phyloP scores from a whole-genome alignment of 108 stramenopile genomes.

The Skeletonema marinoi region DNA sequence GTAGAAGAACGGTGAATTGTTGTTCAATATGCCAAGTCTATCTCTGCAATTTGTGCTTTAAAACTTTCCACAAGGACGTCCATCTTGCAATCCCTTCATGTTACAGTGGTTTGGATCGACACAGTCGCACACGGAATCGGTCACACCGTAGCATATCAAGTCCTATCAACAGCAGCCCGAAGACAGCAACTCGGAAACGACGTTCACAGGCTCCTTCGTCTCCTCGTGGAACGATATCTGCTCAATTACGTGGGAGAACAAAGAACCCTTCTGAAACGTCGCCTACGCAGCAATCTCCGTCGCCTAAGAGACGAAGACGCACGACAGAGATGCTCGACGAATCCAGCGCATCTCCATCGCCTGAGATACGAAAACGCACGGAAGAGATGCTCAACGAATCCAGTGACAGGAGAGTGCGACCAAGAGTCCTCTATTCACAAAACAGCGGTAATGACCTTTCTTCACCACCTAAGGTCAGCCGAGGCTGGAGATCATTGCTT shows the following conservation, averaged over 20 bases:
- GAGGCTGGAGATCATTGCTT: too few relatives aligned
- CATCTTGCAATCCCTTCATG: background rate
- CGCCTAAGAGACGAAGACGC: background rate
- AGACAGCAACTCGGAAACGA: background rate
- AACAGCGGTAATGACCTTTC: too few relatives aligned
- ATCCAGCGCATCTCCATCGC: background rate
- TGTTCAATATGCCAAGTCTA: background rate
- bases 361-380: too few relatives aligned
- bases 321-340: too few relatives aligned
- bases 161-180: background rate
- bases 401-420: too few relatives aligned
- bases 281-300: background rate
- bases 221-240: background rate
- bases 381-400: too few relatives aligned
- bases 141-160: background rate
- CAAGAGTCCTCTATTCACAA: too few relatives aligned
- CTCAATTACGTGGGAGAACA: background rate
- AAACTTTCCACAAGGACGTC: background rate
- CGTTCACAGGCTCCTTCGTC: background rate
- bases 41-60: background rate
- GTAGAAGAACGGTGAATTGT: background rate
- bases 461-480: too few relatives aligned
- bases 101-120: background rate
- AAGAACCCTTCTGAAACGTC: background rate
- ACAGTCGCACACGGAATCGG: background rate